Evolutionary conservation across 2,329 filamentous ascomycete genomes (phyloP).

Genomic region (Aaosphaeria arxii): DNA sequence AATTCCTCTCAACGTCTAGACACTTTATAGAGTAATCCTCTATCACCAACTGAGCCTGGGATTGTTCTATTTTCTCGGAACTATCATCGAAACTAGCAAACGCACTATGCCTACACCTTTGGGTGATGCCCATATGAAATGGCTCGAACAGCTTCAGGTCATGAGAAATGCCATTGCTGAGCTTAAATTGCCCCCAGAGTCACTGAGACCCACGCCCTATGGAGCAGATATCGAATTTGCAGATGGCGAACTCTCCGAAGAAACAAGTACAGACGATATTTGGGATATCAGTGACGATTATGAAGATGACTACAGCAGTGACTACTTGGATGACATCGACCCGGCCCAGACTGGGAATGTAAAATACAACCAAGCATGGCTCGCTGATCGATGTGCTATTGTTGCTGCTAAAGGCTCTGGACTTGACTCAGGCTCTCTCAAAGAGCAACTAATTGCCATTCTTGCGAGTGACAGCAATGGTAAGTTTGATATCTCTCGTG

Average conservation of each 20-base stretch:
- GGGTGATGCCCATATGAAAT: constrained; percentile 59
- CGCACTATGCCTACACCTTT: constrained; percentile 33
- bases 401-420: constrained; percentile 65
- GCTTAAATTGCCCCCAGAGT: constrained; percentile 55
- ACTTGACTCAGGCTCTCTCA: constrained; percentile 66
- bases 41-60: no score
- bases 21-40: no score
- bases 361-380: constrained; percentile 65
- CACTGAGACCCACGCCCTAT: constrained; percentile 49
- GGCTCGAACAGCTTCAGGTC: constrained; percentile 78
- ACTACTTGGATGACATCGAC: constrained; percentile 56
- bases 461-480: constrained; percentile 62
- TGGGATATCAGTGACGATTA: constrained; percentile 86
- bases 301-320: constrained; percentile 63
- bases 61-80: no score
- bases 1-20: no score
- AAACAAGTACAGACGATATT: constrained; percentile 72
- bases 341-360: constrained; percentile 22
- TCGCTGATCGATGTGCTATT: constrained; percentile 64
- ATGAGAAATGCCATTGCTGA: constrained; percentile 85
- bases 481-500: constrained; percentile 9
- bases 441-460: constrained; percentile 73
- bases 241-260: constrained; percentile 61
- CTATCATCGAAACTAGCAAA: no score
- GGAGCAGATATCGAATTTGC: constrained; percentile 61